These are phyloP conservation scores for Cystobasidium ongulense DNA, from an alignment of 768 basidiomycete genomes.

Conservation along the genomic window DNA sequence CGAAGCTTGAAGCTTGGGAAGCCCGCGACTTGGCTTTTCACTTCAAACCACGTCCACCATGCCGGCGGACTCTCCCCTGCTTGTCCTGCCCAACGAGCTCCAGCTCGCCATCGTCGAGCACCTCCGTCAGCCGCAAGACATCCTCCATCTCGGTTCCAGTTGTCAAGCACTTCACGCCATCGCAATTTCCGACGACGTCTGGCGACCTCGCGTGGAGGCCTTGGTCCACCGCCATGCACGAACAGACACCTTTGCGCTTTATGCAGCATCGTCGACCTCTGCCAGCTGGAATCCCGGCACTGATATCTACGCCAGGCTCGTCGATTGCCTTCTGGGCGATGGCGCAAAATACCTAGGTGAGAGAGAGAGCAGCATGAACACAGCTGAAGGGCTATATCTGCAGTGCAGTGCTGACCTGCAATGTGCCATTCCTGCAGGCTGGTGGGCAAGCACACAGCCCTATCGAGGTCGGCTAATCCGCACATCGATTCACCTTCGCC, in stretches of 20 bases:
- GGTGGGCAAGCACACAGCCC: conserved; percentile 10
- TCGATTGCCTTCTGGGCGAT: background rate
- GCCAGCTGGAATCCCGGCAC: background rate
- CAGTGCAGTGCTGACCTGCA: background rate
- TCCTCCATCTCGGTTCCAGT: background rate
- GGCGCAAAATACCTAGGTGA: conserved; percentile 4
- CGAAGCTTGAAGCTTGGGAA: too few species aligned
- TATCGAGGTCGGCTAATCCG: background rate
- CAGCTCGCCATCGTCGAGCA: background rate
- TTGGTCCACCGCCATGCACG: background rate
- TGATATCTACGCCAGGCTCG: background rate
- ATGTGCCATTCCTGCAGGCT: background rate
- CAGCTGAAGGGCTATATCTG: too few species aligned
- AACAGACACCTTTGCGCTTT: background rate
- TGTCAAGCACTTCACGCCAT: background rate
- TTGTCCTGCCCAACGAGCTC: conserved; percentile 6
- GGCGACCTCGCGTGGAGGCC: background rate
- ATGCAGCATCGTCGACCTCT: background rate
- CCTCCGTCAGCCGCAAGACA: background rate
- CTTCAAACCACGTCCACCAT: too few species aligned
- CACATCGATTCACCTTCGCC: background rate
- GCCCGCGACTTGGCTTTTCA: too few species aligned
- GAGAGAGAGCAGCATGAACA: background rate
- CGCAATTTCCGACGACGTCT: conserved; percentile 11
- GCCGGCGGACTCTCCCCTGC: background rate